Evolutionary conservation across 2,329 filamentous ascomycete species (phyloP), one percentile per base, ranked within the genome.

Genomic region (Alternaria consortialis): DNA sequence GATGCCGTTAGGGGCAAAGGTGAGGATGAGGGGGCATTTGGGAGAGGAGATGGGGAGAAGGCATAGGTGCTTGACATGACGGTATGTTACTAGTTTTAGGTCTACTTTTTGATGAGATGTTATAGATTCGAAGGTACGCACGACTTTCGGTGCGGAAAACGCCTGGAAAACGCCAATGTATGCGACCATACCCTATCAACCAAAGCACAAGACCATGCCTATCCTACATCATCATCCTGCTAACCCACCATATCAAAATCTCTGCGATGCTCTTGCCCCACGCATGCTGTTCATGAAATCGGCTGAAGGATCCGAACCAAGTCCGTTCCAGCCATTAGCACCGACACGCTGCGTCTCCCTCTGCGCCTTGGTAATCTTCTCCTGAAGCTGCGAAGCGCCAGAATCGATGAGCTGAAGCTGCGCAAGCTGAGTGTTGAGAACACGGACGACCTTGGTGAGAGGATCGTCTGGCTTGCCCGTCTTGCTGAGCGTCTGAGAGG

Each of bases 331-430:
- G 47, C 82, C 78, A 66, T 77, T 79, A 12, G 85, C 86, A 20
- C 84, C 83, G 44, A 87, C 76, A 12, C 80, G 78, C 63, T 88
- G 88, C 72, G 88, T 89, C 36, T 92, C 87, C 80, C 94, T 94
- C 77, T 97, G 93, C 25, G 94, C 92, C 31, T 90, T 87, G 6
- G 84, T 81, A 53, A 98, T 92, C 85, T 97, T 97, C 61, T 89
- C 85, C 78, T 96, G 91, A 54, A 98, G 84, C 32, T 90, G 86
- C 15, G 89, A 87, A 36, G 94, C 91, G 66, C 94, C 94, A 66
- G 89, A 88, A 75, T 98, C 94, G 77, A 99, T 98, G 82, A 91
- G 91, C 80, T 97, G 94, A 62, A 99, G 85, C 79, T 97, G 94
- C 36, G 90, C 89, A 37, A 99, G 88, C 78, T 99, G 95, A 25